phyloP scores from a whole-genome alignment of 225 moss, liverwort and hornwort species.

The Thuidium tamariscinum region DNA sequence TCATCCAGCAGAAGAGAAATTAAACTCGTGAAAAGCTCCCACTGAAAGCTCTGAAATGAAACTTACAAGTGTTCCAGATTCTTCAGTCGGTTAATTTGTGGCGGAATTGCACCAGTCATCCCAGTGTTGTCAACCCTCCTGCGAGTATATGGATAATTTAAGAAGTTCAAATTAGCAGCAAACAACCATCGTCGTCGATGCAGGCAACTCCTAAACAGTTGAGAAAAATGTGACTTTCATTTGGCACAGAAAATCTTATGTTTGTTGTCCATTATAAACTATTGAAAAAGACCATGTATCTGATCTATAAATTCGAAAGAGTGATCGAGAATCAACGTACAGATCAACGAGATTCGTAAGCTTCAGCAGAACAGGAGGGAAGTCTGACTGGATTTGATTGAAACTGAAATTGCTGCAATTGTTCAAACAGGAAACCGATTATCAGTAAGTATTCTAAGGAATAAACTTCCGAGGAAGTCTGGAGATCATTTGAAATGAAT shows the following conservation, averaged over 20 bases:
- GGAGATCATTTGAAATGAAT: background rate
- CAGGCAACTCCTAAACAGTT: background rate
- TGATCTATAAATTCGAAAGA: background rate
- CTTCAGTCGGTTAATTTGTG: conserved; percentile 8
- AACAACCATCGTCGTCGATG: background rate
- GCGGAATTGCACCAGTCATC: conserved; percentile 32
- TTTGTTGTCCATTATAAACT: background rate
- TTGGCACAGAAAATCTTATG: background rate
- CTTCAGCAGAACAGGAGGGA: conserved; percentile 29
- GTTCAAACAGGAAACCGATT: background rate
- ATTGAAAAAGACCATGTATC: background rate
- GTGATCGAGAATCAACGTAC: background rate
- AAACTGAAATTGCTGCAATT: conserved; percentile 30
- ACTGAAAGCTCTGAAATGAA: background rate
- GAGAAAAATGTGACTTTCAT: background rate
- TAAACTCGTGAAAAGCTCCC: background rate
- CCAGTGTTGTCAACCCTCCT: conserved; percentile 12
- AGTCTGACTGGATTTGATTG: conserved; percentile 2
- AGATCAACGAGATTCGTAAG: conserved; percentile 36
- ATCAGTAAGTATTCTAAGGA: background rate
- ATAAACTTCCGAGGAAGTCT: background rate
- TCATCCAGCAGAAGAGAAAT: background rate
- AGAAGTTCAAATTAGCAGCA: background rate
- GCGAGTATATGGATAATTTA: background rate
- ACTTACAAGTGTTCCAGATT: conserved; percentile 30